Evolutionary conservation across 2,329 filamentous ascomycete genomes (phyloP).

Genomic region (Colletotrichum tropicicola): DNA sequence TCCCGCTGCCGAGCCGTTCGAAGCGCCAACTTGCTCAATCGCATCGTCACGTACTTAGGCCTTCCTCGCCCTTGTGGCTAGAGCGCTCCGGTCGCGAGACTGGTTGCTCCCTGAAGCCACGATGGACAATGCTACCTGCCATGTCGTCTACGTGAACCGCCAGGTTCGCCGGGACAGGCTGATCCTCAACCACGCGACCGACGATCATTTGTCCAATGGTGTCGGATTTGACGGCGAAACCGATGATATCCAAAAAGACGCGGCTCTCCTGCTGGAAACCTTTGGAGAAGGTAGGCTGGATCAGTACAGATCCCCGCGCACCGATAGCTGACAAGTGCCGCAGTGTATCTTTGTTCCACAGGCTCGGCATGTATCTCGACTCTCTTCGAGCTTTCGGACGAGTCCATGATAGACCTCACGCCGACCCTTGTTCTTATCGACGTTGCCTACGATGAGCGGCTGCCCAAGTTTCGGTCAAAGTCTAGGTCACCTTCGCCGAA

Average conservation of each 20-base stretch:
- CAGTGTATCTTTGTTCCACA: conserved; percentile 64
- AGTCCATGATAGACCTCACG: conserved; percentile 59
- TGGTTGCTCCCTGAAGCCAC: conserved; percentile 64
- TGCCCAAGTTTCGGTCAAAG: conserved; percentile 44
- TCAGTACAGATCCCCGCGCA: neutral
- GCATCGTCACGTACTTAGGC: conserved; percentile 13
- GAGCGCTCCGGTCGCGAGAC: conserved; percentile 69
- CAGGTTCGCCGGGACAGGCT: conserved; percentile 57
- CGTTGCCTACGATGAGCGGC: conserved; percentile 59
- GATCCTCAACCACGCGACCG: conserved; percentile 41
- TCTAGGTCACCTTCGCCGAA: conserved; percentile 56
- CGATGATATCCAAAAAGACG: conserved; percentile 53
- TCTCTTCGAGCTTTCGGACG: conserved; percentile 62
- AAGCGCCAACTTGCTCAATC: neutral
- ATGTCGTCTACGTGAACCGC: conserved; percentile 69
- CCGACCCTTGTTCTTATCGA: conserved; percentile 68
- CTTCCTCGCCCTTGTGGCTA: conserved; percentile 49
- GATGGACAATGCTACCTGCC: conserved; percentile 67
- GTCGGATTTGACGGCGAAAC: conserved; percentile 43
- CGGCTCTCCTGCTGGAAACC: conserved; percentile 59
- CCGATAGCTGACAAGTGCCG: neutral
- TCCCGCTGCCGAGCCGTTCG: conserved; percentile 12
- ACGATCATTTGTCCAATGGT: conserved; percentile 33
- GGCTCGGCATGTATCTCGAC: conserved; percentile 63
- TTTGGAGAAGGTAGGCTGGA: conserved; percentile 65